phyloP scores from a whole-genome alignment of 768 basidiomycete genomes.

The Tulasnella sp. region DNA sequence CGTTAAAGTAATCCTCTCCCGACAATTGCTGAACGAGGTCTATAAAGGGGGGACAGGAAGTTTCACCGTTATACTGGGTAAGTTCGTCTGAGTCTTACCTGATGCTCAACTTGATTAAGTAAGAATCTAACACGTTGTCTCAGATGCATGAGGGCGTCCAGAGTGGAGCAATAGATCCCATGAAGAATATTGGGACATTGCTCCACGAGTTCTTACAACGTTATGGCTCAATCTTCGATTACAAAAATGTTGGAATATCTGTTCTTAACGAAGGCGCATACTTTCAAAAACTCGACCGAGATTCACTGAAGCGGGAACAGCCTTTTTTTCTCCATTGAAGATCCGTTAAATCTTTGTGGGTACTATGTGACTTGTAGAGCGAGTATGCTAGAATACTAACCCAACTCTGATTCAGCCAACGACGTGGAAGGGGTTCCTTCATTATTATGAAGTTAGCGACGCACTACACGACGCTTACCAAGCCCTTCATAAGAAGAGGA shows the following conservation, averaged over 20 bases:
- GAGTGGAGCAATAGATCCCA: constrained; percentile 71
- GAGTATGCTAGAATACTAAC: not conserved
- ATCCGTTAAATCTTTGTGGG: constrained; percentile 81
- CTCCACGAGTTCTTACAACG: constrained; percentile 96
- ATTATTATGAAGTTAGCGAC: constrained; percentile 64
- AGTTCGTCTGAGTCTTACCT: constrained; percentile 17
- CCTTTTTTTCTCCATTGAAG: constrained; percentile 72
- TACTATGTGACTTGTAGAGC: constrained; percentile 21
- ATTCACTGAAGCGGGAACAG: constrained; percentile 58
- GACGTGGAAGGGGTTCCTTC: constrained; percentile 83
- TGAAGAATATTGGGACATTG: constrained; percentile 81
- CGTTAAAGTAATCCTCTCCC: constrained; percentile 79
- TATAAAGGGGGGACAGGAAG: constrained; percentile 89
- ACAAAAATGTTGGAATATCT: constrained; percentile 78
- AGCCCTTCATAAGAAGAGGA: too few relatives aligned
- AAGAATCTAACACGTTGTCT: not conserved
- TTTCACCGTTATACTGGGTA: constrained; percentile 84
- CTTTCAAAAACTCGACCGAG: constrained; percentile 65
- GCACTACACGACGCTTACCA: constrained; percentile 66
- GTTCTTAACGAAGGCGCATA: constrained; percentile 79
- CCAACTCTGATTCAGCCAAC: constrained; percentile 44
- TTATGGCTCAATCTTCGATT: constrained; percentile 87
- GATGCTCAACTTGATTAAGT: too few relatives aligned
- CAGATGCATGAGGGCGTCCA: constrained; percentile 93
- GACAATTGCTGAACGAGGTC: constrained; percentile 92